These are phyloP conservation scores for Nothopassalora personata DNA, from an alignment of 2,329 filamentous ascomycete genomes.

Conservation along the genomic window DNA sequence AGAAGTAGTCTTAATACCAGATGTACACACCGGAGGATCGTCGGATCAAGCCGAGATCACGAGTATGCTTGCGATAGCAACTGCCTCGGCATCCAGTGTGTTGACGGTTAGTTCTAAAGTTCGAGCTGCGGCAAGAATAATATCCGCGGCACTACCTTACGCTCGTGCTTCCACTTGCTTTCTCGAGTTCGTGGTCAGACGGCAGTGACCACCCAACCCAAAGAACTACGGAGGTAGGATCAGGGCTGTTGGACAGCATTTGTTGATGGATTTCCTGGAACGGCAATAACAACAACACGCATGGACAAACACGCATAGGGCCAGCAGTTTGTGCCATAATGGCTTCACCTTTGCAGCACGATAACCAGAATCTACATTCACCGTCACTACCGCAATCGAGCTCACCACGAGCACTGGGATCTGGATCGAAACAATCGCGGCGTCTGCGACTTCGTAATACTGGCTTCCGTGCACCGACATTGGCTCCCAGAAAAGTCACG, in stretches of 20 bases:
- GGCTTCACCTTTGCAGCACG: neutral
- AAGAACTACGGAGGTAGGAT: neutral
- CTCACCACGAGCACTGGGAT: neutral
- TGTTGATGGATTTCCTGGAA: neutral
- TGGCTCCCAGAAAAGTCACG: constrained; percentile 31
- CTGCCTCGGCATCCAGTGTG: neutral
- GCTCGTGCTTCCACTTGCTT: neutral
- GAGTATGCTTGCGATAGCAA: neutral
- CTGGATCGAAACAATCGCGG: constrained; percentile 22
- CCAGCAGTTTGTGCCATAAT: neutral
- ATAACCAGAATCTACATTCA: neutral
- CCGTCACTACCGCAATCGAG: neutral
- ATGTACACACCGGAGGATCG: no score
- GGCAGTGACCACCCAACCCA: neutral
- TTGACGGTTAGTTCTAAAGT: neutral
- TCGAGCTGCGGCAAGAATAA: neutral
- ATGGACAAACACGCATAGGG: neutral
- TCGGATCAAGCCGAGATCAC: no score
- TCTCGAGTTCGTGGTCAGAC: neutral
- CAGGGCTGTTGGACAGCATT: neutral
- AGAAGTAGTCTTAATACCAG: neutral
- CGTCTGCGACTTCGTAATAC: constrained; percentile 33
- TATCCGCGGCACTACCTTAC: neutral
- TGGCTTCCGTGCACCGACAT: constrained; percentile 29
- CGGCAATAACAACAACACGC: neutral